Evolutionary conservation across 768 basidiomycete genomes (phyloP).

Genomic region (Fibroporia radiculosa): DNA sequence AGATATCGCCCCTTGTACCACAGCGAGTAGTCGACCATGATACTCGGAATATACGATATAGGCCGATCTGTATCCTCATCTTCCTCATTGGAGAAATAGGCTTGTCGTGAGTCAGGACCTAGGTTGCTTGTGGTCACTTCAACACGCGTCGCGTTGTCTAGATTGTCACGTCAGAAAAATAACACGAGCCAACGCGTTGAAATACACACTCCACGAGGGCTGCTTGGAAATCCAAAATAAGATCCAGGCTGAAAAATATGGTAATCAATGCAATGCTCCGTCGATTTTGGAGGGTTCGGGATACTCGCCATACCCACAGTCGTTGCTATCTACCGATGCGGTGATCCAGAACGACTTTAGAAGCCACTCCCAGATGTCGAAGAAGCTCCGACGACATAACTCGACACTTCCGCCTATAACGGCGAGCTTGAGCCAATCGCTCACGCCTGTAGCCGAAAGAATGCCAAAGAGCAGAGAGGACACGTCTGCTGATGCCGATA

Average conservation of each 20-base stretch:
- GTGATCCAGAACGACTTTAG: constrained; percentile 54
- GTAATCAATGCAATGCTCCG: neutral
- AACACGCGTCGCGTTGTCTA: constrained; percentile 19
- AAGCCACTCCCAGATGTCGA: constrained; percentile 34
- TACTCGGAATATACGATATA: constrained; percentile 5
- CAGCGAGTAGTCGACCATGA: constrained; percentile 26
- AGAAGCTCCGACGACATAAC: constrained; percentile 40
- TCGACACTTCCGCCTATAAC: constrained; percentile 58
- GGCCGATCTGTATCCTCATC: neutral
- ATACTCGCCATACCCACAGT: constrained; percentile 45
- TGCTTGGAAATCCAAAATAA: constrained; percentile 61
- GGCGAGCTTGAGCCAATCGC: constrained; percentile 59
- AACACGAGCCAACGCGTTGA: neutral
- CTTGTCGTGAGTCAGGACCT: constrained; percentile 1
- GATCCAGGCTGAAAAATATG: constrained; percentile 49
- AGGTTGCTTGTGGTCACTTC: constrained; percentile 15
- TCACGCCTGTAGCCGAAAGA: constrained; percentile 44
- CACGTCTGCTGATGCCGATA: neutral
- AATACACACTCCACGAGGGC: constrained; percentile 46
- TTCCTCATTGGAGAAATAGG: constrained; percentile 4
- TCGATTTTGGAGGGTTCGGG: neutral
- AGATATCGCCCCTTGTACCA: constrained; percentile 38
- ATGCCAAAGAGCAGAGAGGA: neutral
- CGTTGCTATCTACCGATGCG: constrained; percentile 50
- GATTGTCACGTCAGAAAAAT: neutral